These are phyloP conservation scores for Lepidium aucheri DNA, from an alignment of 345 rosid genomes.

Conservation along the genomic window DNA sequence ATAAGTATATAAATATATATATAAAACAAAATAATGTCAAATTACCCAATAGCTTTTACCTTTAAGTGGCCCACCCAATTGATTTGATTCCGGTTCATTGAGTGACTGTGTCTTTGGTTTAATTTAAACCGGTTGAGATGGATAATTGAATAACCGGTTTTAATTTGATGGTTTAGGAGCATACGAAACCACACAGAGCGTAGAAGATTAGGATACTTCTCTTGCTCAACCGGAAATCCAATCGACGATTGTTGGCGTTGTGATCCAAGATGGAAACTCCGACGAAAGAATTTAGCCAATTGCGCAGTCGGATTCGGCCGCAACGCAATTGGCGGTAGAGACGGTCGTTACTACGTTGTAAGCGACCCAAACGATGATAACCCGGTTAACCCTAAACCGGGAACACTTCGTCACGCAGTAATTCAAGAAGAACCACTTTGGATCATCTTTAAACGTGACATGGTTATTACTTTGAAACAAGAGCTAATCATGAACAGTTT, in stretches of 20 bases:
- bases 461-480: conserved; percentile 60
- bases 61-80: neutral
- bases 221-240: conserved; percentile 63
- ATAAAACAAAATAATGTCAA: neutral
- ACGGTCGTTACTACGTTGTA: conserved; percentile 64
- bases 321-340: conserved; percentile 72
- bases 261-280: conserved; percentile 48
- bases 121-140: neutral
- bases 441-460: conserved; percentile 75
- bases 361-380: conserved; percentile 50
- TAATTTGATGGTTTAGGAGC: conserved; percentile 36
- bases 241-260: conserved; percentile 95
- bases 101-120: neutral
- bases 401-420: conserved; percentile 76
- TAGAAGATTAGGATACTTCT: conserved; percentile 50
- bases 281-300: conserved; percentile 48
- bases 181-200: conserved; percentile 65
- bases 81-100: neutral
- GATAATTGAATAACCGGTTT: neutral
- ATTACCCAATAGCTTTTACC: neutral
- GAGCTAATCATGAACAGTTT: conserved; percentile 87
- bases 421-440: conserved; percentile 69
- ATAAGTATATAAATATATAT: neutral
- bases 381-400: conserved; percentile 63
- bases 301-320: conserved; percentile 77